Base-by-base conservation (phyloP, 2,329 filamentous ascomycete species). In the Acrocalymma vagum region DNA sequence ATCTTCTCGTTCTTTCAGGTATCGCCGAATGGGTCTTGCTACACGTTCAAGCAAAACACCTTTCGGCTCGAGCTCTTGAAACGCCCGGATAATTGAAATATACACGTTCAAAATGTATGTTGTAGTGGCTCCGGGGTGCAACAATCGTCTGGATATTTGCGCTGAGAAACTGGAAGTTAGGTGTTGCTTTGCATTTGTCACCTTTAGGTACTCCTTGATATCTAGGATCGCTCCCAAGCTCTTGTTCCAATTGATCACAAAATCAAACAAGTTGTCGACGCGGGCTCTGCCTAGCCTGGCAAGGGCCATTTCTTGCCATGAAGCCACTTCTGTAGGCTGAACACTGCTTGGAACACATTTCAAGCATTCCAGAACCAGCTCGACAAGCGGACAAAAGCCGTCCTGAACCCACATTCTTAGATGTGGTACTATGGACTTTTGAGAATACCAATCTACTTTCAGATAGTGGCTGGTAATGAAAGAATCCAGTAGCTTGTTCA, bases 21-120 rank as follows among this genome's bases (percentile, higher is more conserved):
- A 92, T n/a, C 86, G 69, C 48, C 90, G 85, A 27, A 93, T 77
- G 1, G 86, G 84, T 31, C 83, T 81, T 7, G 87, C 86, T 29
- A 92, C 87, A 25, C 87, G 81, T 58, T 88, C 85, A 3, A 93
- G 77, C 6, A 93, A 73, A 2, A 93, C 88, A 48, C 89, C 88
- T 33, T 88, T 89, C 33, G 87, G 81, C 58, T 93, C 88, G 4
- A 93, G 75, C 17, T 82, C 80, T 58, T 89, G 85, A 53, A 92
- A 90, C 0, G 86, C 85, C 43, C 84, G 82, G 46, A 93, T 92
- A 72, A 92, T 86, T 50, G 82, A 84, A 43, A 92, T 88, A 66
- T 93, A 93, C 3, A 87, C 84, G 53, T 85, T 84, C 33, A 93
- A 67, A 22, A 93, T 90, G 46, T 89, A 83, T 3, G 88, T 78